Percentiles rank a stretch among this genome's conserved stretches.
Evolutionary conservation across 2,329 filamentous ascomycete genomes (phyloP).

Genomic region (Fusarium keratoplasticum): DNA sequence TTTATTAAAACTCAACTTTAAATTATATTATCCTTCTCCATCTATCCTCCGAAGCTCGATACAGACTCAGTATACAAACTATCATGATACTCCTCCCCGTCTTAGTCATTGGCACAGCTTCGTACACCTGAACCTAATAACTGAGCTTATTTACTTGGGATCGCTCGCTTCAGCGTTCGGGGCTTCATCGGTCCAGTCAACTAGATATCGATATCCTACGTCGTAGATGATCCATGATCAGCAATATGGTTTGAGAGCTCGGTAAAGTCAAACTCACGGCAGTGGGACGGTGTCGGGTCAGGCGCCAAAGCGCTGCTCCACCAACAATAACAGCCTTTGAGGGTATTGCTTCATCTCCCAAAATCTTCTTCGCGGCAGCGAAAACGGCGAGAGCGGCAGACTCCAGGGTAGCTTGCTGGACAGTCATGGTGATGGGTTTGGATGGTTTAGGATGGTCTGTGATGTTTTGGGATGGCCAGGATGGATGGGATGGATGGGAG

Average conservation of each 20-base stretch:
- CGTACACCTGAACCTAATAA: no score
- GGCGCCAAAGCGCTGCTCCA: background rate
- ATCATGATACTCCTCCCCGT: no score
- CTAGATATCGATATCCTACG: background rate
- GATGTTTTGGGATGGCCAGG: background rate
- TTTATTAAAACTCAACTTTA: no score
- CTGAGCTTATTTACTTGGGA: background rate
- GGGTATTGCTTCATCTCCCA: background rate
- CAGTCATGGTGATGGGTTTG: background rate
- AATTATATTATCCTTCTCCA: no score
- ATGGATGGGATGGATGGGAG: background rate
- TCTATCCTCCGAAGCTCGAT: no score
- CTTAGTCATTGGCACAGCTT: no score
- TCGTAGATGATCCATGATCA: background rate
- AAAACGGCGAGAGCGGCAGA: background rate
- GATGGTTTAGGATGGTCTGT: no score
- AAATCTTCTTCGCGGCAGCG: background rate
- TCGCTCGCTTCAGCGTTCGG: background rate
- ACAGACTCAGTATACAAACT: no score
- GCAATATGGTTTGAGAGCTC: background rate
- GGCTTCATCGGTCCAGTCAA: background rate
- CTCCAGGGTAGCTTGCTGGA: background rate
- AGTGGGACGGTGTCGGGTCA: background rate
- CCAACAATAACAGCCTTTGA: background rate
- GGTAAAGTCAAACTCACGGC: background rate